Base-by-base conservation (phyloP, 495 filamentous ascomycete genomes). In the Apiosordaria backusii region DNA sequence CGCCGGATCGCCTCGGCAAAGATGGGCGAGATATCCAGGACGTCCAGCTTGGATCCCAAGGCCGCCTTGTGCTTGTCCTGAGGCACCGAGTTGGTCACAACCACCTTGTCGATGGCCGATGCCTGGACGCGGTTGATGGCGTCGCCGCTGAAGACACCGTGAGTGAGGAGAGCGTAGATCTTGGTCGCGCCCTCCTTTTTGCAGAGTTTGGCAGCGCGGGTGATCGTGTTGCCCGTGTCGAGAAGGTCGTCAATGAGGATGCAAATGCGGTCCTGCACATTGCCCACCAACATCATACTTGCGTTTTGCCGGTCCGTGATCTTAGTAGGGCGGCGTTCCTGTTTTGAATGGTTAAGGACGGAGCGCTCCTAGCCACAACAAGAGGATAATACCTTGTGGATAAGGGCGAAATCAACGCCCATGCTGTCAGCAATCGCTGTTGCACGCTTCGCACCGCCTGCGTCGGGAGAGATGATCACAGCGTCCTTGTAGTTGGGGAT, bases 1-100 rank as follows among this genome's bases (percentile, higher is more conserved):
- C 95, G 86, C 60, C 95, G 90, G 74, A 99, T 97, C 19, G 95
- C 95, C 88, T 99, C 95, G 54, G 91, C 96, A 80, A 99, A 99
- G 68, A 98, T 89, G 67, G 90, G 86, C 29, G 92, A 90, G 61
- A 99, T 89, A 69, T 98, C 96, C 69, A 98, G 76, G 60, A 97
- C 91, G 77, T 96, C 93, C 21, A 99, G 84, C 80, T 97, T 98
- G 9, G 87, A 84, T 73, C 93, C 96, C 50, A 72, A 57, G 78
- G 76, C 66, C 79, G 83, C 76, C 86, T 76, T 78, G 77, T 97
- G 89, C 61, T 92, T 89, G 18, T 87, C 82, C 75, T 98, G 96
- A 62, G 93, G 90, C 16, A 98, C 93, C 26, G 89, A 92, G 78
- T 99, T 98, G 72, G 95, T 98, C 60, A 96, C 92, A 27, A 99